phyloP scores from a whole-genome alignment of 805 yeast genomes.

The Saccharomycopsis fermentans region DNA sequence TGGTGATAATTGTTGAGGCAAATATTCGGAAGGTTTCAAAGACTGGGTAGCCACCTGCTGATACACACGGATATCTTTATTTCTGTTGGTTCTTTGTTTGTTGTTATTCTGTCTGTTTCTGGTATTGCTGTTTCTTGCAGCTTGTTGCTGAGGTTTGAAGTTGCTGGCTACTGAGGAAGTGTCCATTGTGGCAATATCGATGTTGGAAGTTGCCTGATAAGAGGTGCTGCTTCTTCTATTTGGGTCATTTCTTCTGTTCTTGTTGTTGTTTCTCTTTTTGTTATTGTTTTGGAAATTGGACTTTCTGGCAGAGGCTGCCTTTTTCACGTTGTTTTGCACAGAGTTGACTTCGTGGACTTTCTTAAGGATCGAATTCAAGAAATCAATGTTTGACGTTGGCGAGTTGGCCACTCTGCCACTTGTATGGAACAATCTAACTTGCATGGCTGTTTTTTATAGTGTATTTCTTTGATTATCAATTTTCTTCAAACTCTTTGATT shows the following conservation, averaged over 20 bases:
- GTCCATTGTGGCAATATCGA: neutral
- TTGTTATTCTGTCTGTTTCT: neutral
- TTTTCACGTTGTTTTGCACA: neutral
- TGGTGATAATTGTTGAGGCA: constrained; percentile 6
- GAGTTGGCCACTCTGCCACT: neutral
- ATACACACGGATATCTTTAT: neutral
- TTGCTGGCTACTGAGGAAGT: neutral
- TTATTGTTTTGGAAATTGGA: neutral
- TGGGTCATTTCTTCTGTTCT: neutral
- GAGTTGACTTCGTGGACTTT: neutral
- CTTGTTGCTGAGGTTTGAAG: neutral
- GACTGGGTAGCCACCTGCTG: neutral
- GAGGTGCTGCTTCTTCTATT: neutral
- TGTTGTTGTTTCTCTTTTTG: constrained; percentile 3
- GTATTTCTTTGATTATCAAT: too few relatives aligned
- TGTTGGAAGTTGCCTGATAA: neutral
- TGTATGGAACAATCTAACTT: neutral
- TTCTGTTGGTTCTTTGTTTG: neutral
- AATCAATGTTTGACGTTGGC: neutral
- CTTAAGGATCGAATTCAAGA: constrained; percentile 1
- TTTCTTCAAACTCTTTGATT: too few relatives aligned
- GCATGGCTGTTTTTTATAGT: neutral
- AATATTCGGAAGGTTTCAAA: constrained; percentile 1
- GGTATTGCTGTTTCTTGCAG: neutral
- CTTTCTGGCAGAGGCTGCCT: neutral